Evolutionary conservation across 2,329 filamentous ascomycete genomes (phyloP).

Genomic region (Apiospora rasikravindrae): DNA sequence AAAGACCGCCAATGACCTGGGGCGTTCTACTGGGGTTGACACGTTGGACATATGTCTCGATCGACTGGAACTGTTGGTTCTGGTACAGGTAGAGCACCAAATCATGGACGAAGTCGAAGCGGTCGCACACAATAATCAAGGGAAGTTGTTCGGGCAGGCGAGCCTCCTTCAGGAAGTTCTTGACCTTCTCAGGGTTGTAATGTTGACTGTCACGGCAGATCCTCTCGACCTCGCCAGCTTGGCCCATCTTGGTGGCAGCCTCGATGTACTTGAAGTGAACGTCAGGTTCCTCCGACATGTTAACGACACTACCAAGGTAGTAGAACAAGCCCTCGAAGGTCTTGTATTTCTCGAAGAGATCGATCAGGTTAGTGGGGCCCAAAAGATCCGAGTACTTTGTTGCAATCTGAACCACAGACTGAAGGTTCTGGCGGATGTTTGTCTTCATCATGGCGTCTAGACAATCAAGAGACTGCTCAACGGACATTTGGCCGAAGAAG

Average conservation of each 20-base stretch:
- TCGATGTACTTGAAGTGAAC: slow-evolving; percentile 99
- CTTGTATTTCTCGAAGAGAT: slow-evolving; percentile 96
- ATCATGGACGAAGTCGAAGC: slow-evolving; percentile 99
- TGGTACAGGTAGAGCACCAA: slow-evolving; percentile 96
- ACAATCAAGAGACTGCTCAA: slow-evolving; percentile 93
- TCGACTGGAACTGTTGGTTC: slow-evolving; percentile 98
- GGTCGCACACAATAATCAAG: slow-evolving; percentile 97
- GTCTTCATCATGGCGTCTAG: slow-evolving; percentile 94
- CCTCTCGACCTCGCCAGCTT: slow-evolving; percentile 94
- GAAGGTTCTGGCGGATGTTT: slow-evolving; percentile 97
- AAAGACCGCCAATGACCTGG: slow-evolving; percentile 87
- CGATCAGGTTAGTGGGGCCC: slow-evolving; percentile 84
- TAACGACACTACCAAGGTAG: slow-evolving; percentile 97
- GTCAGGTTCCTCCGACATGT: slow-evolving; percentile 91
- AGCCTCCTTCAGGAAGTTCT: slow-evolving; percentile 99
- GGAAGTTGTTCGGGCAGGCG: slow-evolving; percentile 90
- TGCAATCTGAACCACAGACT: slow-evolving; percentile 91
- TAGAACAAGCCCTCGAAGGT: slow-evolving; percentile 97
- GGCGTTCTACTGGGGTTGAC: slow-evolving; percentile 93
- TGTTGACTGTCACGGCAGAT: slow-evolving; percentile 93
- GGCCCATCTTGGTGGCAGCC: slow-evolving; percentile 89
- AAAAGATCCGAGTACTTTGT: slow-evolving; percentile 98
- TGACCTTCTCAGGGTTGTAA: slow-evolving; percentile 93
- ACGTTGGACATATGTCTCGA: slow-evolving; percentile 96
- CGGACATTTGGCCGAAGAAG: slow-evolving; percentile 93